These are phyloP conservation scores for Fusarium equiseti DNA, from an alignment of 2,329 filamentous ascomycete species.

Conservation along the genomic window DNA sequence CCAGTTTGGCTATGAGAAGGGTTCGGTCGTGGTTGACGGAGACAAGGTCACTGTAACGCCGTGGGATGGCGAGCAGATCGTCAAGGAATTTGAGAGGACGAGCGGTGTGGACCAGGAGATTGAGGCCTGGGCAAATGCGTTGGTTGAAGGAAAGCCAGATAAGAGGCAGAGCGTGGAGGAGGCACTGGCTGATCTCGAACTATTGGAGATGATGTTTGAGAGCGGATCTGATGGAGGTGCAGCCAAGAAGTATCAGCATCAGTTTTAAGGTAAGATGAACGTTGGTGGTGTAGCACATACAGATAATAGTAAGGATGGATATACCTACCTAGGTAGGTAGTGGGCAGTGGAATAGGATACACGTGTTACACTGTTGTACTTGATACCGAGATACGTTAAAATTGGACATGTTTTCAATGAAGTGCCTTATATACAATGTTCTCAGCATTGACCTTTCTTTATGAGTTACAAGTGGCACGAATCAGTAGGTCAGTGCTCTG, in stretches of 20 bases:
- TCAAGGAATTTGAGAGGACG: slow-evolving; percentile 62
- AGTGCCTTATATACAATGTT: not conserved
- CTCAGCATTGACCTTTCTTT: not conserved
- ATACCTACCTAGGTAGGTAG: not conserved
- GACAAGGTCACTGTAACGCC: slow-evolving; percentile 58
- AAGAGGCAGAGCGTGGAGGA: slow-evolving; percentile 66
- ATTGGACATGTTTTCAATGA: not conserved
- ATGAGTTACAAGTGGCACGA: not conserved
- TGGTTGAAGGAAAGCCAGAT: slow-evolving; percentile 62
- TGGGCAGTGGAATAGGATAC: not conserved
- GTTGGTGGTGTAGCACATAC: not conserved
- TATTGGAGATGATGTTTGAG: slow-evolving; percentile 65
- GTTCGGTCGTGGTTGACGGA: slow-evolving; percentile 63
- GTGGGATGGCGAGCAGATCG: slow-evolving; percentile 49
- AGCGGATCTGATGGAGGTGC: slow-evolving; percentile 60
- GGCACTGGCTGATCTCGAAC: slow-evolving; percentile 71
- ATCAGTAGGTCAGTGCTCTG: not conserved
- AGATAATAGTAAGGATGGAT: slow-evolving; percentile 48
- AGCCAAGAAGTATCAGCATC: slow-evolving; percentile 55
- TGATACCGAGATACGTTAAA: not conserved
- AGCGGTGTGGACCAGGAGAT: slow-evolving; percentile 71
- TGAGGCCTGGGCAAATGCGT: slow-evolving; percentile 68
- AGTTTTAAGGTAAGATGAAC: slow-evolving; percentile 38
- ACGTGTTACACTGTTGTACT: not conserved
- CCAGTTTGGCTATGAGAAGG: slow-evolving; percentile 68